Evolutionary conservation across 176 grass and related monocot species (phyloP).

Genomic region (Sorghum bicolor): DNA sequence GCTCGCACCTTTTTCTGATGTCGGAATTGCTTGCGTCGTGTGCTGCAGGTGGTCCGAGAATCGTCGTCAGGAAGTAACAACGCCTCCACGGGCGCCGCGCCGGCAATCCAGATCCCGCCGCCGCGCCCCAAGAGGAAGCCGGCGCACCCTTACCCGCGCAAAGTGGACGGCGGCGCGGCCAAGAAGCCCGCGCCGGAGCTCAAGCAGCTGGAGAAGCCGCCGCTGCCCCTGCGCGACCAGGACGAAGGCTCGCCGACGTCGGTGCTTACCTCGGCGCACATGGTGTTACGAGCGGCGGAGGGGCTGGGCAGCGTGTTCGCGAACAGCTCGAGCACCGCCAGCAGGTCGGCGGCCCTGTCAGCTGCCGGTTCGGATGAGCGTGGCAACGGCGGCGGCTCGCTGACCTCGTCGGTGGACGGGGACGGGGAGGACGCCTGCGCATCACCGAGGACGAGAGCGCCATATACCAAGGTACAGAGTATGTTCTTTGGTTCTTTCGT

Average conservation of each 20-base stretch:
- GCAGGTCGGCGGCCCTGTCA: constrained; percentile 32
- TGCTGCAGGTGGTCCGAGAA: constrained; percentile 57
- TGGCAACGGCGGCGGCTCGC: constrained; percentile 32
- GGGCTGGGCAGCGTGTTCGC: constrained; percentile 7
- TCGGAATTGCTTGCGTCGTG: not conserved
- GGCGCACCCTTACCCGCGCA: constrained; percentile 74
- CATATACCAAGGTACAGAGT: not conserved
- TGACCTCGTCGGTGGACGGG: constrained; percentile 33
- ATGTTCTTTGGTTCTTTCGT: constrained; percentile 11
- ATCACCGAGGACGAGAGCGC: not conserved
- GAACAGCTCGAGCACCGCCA: constrained; percentile 24
- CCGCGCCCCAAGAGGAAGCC: constrained; percentile 95
- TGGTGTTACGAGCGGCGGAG: not conserved
- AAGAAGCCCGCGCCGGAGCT: constrained; percentile 34
- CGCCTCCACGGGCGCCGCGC: constrained; percentile 12
- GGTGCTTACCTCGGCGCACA: constrained; percentile 44
- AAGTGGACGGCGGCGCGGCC: constrained; percentile 37
- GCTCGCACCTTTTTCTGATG: constrained; percentile 5
- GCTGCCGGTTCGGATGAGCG: constrained; percentile 35
- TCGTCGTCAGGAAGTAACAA: constrained; percentile 44
- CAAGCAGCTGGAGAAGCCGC: constrained; percentile 45
- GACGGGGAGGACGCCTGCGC: constrained; percentile 28
- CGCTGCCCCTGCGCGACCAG: constrained; percentile 23
- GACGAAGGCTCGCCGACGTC: constrained; percentile 73
- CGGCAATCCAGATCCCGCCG: constrained; percentile 76